Evolutionary conservation across 2,329 filamentous ascomycete species (phyloP), one percentile per base, ranked within the genome.

Genomic region (Teratosphaeria gauchensis): DNA sequence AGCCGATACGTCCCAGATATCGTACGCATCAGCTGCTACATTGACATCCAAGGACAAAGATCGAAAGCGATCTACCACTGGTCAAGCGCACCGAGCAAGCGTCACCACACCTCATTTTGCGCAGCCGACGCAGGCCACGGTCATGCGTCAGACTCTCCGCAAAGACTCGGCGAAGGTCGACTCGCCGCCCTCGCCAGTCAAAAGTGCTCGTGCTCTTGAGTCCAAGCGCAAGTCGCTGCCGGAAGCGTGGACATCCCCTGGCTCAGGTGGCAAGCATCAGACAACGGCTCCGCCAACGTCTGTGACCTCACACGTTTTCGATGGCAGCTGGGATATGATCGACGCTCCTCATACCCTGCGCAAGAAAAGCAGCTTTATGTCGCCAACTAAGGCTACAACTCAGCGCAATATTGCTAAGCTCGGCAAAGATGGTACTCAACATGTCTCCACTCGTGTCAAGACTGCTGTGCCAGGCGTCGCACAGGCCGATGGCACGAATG

Each of bases 291-390:
- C 28, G 24, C 24, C 28, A 30, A 28, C 21, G n/a, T 28, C 42
- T 48, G 19, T n/a, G 19, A 48, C 16, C 42, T 48, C 42, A 19
- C 52, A 53, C 19, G 24, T 1, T 19, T 9, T 19, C 7, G 30
- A 24, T 12, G 42, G 24, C 14, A 16, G n/a, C 53, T 48, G 24
- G 46, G 53, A 59, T 21, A 52, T 51, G 21, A 30, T 53, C 14
- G 38, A 31, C 16, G 42, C 38, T 31, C 32, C 31, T 16, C 55
- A 55, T 11, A 31, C 65, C 3, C 64, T 62, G 21, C 70, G 70
- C 61, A 68, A 69, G 62, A 61, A 59, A 19, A 67, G 63, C 61
- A 67, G 66, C 4, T 70, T 68, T 59, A 71, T 69, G 68, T 66
- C 67, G 24, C 68, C 69, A 3, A 71, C 69, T 4, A 66, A 65